phyloP scores from a whole-genome alignment of 139 green algal species.

The Chlamydomonas eustigma region DNA sequence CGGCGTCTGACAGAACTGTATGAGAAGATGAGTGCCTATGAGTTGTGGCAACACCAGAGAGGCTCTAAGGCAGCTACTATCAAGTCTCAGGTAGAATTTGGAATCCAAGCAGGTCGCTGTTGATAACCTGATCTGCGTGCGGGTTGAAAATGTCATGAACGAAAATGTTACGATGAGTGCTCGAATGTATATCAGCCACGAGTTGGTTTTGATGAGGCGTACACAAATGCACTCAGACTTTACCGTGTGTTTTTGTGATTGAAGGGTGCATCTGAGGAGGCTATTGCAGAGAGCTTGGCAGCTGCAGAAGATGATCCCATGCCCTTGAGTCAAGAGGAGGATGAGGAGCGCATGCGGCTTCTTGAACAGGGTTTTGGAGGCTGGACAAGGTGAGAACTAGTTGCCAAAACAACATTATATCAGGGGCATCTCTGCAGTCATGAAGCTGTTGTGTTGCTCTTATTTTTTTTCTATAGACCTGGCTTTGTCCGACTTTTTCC shows the following conservation, averaged over 20 bases:
- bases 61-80: constrained; percentile 33
- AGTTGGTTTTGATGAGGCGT: too few relatives aligned
- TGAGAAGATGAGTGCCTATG: constrained; percentile 79
- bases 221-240: neutral
- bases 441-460: too few relatives aligned
- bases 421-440: too few relatives aligned
- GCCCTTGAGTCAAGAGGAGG: constrained; percentile 87
- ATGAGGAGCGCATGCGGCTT: constrained; percentile 51
- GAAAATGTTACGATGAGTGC: too few relatives aligned
- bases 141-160: too few relatives aligned
- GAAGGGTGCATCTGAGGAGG: constrained; percentile 72
- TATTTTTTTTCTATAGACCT: too few relatives aligned
- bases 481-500: neutral
- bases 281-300: constrained; percentile 46
- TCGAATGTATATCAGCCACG: too few relatives aligned
- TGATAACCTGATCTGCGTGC: too few relatives aligned
- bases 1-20: constrained; percentile 72
- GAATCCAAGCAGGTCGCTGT: too few relatives aligned
- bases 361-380: constrained; percentile 79
- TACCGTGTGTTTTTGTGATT: constrained; percentile 6
- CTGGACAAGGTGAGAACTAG: constrained; percentile 70
- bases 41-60: constrained; percentile 62
- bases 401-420: too few relatives aligned
- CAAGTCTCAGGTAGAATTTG: constrained; percentile 10
- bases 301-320: constrained; percentile 65